phyloP scores from a whole-genome alignment of 352 stramenopile genomes.

The Elongisporangium anandrum region DNA sequence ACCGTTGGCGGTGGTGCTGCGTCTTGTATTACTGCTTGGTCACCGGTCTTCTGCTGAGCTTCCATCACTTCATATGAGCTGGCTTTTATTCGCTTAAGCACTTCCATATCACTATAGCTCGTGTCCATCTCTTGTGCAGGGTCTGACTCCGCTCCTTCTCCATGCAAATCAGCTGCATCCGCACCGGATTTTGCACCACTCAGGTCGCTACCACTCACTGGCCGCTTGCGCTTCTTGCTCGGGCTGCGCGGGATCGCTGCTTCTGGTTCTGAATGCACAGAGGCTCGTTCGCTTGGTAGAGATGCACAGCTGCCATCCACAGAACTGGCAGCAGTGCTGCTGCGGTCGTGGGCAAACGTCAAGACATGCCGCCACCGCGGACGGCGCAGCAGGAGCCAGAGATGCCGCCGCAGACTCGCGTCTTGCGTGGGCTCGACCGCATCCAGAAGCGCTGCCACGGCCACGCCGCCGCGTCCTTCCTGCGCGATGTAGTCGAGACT shows the following conservation, averaged over 20 bases:
- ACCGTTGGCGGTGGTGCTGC: not conserved
- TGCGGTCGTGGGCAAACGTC: slow-evolving; percentile 18
- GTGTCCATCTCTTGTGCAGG: not conserved
- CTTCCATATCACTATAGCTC: not conserved
- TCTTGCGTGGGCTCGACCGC: slow-evolving; percentile 38
- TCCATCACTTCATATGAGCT: slow-evolving; percentile 8
- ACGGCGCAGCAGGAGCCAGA: slow-evolving; percentile 53
- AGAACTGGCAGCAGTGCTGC: not conserved
- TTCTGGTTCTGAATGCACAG: not conserved
- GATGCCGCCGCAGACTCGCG: slow-evolving; percentile 31
- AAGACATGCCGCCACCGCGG: slow-evolving; percentile 41
- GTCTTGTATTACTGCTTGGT: slow-evolving; percentile 9
- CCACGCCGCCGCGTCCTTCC: slow-evolving; percentile 41
- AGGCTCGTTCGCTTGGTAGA: not conserved
- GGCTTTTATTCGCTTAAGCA: not conserved
- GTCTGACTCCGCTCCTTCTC: slow-evolving; percentile 5
- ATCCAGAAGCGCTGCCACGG: slow-evolving; percentile 32
- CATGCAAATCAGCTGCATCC: slow-evolving; percentile 2
- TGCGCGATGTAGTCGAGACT: slow-evolving; percentile 66
- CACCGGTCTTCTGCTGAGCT: slow-evolving; percentile 16
- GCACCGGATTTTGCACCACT: slow-evolving; percentile 18
- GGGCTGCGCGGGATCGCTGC: not conserved
- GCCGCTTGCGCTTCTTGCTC: slow-evolving; percentile 60
- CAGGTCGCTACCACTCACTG: slow-evolving; percentile 6
- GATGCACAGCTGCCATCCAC: not conserved